Percentiles rank a stretch among this genome's conserved stretches.
These are phyloP conservation scores for Podospora tetraspora DNA, from an alignment of 495 filamentous ascomycete species.

Conservation along the genomic window DNA sequence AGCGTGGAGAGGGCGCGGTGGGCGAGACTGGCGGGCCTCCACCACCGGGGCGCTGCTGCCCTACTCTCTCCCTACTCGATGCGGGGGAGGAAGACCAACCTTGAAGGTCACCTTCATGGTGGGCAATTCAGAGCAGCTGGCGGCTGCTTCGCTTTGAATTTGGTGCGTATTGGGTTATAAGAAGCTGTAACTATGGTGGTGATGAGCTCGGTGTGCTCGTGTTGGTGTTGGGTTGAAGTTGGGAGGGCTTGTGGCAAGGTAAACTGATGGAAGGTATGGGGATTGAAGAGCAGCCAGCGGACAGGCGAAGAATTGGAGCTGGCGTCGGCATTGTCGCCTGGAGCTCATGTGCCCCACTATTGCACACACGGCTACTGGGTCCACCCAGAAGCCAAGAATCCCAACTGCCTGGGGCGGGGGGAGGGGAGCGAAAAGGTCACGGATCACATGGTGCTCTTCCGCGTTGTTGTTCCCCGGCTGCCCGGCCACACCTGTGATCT, in stretches of 20 bases:
- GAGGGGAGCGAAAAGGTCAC: background rate
- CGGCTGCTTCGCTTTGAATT: constrained; percentile 17
- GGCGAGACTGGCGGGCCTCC: constrained; percentile 2
- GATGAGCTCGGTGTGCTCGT: background rate
- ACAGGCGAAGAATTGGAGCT: constrained; percentile 17
- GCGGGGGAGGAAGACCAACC: constrained; percentile 30
- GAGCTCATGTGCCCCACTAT: constrained; percentile 9
- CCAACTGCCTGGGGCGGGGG: background rate
- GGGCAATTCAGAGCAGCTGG: constrained; percentile 33
- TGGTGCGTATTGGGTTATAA: background rate
- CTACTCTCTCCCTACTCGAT: background rate
- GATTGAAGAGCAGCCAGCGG: too few relatives aligned
- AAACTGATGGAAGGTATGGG: background rate
- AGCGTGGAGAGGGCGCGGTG: background rate
- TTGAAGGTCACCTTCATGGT: constrained; percentile 50
- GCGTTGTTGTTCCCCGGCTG: background rate
- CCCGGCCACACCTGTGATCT: too few relatives aligned
- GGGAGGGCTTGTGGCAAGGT: background rate
- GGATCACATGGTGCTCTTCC: background rate
- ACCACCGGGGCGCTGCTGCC: background rate
- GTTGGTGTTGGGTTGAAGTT: constrained; percentile 5
- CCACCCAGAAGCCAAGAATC: background rate
- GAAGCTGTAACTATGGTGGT: constrained; percentile 10
- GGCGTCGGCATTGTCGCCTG: constrained; percentile 11
- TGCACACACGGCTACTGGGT: background rate